Base-by-base conservation (phyloP, 2,329 filamentous ascomycete species). In the Monilinia vaccinii-corymbosi region DNA sequence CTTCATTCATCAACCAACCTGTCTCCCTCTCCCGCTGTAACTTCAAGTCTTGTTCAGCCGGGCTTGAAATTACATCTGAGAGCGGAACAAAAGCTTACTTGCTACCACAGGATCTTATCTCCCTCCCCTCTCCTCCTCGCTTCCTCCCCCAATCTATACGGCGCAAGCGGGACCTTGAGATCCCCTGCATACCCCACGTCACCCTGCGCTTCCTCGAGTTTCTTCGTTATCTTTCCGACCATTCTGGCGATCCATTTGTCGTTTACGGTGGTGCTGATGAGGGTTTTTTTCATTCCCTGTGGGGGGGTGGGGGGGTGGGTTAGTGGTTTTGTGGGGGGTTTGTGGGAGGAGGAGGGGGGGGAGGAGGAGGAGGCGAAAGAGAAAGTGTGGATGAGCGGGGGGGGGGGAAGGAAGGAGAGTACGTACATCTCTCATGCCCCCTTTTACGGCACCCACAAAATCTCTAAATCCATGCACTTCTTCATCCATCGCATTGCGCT, bases 221-320 rank as follows among this genome's bases (percentile, higher is more conserved):
- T 79, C 62, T 70, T 72, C 60, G 77, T 78, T 4, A 79, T 70
- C 62, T 78, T 80, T 5, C 79, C 79, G 0, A 81, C 77, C 63
- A 81, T 66, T 66, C 76, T 78, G 40, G 79, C 79, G 65, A 82
- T 80, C 78, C 79, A 81, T 23, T 77, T 71, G 66, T 82, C 79
- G 64, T 81, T 81, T 5, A 78, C 75, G 40, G 79, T 73, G 1
- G 74, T 76, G 40, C 69, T 75, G 1, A 78, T 74, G 1, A 75
- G 71, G 0, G 72, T 75, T 64, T 76, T 79, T 42, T 57, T 53
- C 34, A 56, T 47, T 18, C 40, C 40, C 21, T 56, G 23, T 14
- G 8, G 45, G 6, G 13, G 23, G 13, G 8, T 8, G 14, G 13
- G 28, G 28, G 25, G 45, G 16, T 21, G 0, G 14, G 14, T 6